Percentiles rank a stretch among this genome's conserved stretches.
Conservation (phyloP, 2,329 filamentous ascomycete species). For the Penicillium sp. region DNA sequence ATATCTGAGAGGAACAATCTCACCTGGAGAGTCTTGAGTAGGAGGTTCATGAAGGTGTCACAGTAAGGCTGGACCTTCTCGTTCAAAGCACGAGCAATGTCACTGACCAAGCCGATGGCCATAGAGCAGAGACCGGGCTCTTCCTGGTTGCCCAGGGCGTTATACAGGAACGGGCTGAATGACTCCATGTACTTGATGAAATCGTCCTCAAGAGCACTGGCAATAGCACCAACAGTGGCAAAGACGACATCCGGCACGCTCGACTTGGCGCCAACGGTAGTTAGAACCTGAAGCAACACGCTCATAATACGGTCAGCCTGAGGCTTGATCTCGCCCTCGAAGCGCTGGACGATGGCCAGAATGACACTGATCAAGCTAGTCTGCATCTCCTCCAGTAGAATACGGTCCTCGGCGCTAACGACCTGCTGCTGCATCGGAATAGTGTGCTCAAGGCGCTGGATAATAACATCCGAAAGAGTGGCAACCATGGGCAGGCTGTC, state of each 20-base stretch:
- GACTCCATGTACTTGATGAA: slow-evolving; percentile 98
- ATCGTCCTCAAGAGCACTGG: slow-evolving; percentile 85
- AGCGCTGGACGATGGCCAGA: slow-evolving; percentile 82
- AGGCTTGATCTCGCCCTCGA: slow-evolving; percentile 86
- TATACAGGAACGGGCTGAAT: slow-evolving; percentile 89
- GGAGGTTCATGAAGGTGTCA: slow-evolving; percentile 96
- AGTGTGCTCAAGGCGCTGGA: slow-evolving; percentile 88
- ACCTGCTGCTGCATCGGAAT: slow-evolving; percentile 87
- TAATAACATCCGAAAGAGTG: slow-evolving; percentile 78
- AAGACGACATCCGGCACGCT: slow-evolving; percentile 94
- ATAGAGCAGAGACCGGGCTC: slow-evolving; percentile 92
- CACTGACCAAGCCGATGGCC: slow-evolving; percentile 95
- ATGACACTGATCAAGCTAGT: slow-evolving; percentile 90
- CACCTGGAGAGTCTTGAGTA: slow-evolving; percentile 85
- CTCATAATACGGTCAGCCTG: slow-evolving; percentile 95
- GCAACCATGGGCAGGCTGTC: slow-evolving; percentile 81
- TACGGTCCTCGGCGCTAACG: slow-evolving; percentile 93
- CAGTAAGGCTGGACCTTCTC: slow-evolving; percentile 92
- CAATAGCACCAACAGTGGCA: slow-evolving; percentile 84
- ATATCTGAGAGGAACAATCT: slow-evolving; percentile 6
- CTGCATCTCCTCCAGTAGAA: slow-evolving; percentile 96
- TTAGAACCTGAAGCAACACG: slow-evolving; percentile 75
- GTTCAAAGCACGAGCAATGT: slow-evolving; percentile 88
- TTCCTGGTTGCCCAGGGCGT: slow-evolving; percentile 90
- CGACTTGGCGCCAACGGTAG: slow-evolving; percentile 75